Percentiles rank a stretch among this genome's conserved stretches.
phyloP scores from a whole-genome alignment of 2,329 filamentous ascomycete genomes.

The Didymella keratinophila region DNA sequence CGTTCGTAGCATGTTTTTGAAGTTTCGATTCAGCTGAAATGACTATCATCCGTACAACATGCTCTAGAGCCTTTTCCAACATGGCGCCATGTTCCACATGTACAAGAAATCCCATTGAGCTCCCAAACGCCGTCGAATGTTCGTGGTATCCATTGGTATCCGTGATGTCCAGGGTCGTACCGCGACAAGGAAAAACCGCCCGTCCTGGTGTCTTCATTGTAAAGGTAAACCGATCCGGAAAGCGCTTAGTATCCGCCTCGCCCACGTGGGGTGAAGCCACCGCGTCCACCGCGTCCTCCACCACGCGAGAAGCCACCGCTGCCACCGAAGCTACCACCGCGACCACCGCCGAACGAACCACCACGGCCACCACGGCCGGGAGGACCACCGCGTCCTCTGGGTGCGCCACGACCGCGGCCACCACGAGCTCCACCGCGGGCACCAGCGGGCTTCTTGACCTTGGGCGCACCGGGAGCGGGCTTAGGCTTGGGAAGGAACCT shows the following conservation, averaged over 20 bases:
- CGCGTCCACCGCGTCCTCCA: slow-evolving; percentile 32
- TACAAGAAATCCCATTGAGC: slow-evolving; percentile 36
- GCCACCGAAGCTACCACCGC: slow-evolving; percentile 30
- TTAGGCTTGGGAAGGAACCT: slow-evolving; percentile 97
- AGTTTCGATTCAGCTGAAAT: slow-evolving; percentile 23
- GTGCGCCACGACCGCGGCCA: slow-evolving; percentile 57
- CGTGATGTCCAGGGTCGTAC: slow-evolving; percentile 32
- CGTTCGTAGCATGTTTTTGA: slow-evolving; percentile 10
- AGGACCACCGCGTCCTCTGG: slow-evolving; percentile 57
- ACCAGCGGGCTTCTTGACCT: slow-evolving; percentile 71
- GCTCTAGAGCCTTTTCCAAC: slow-evolving; percentile 24
- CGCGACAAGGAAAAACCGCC: slow-evolving; percentile 27
- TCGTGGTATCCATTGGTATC: slow-evolving; percentile 45
- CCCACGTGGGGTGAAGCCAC: slow-evolving; percentile 39
- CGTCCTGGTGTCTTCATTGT: slow-evolving; percentile 23
- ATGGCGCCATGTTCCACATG: slow-evolving; percentile 39
- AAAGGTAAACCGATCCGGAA: slow-evolving; percentile 19
- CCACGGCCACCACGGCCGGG: slow-evolving; percentile 50
- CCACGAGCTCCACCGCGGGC: slow-evolving; percentile 61
- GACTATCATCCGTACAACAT: slow-evolving; percentile 22
- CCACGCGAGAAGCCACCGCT: slow-evolving; percentile 46
- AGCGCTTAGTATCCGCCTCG: slow-evolving; percentile 43
- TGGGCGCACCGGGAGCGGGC: slow-evolving; percentile 69
- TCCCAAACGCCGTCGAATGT: slow-evolving; percentile 46
- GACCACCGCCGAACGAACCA: slow-evolving; percentile 53